Evolutionary conservation across 2,329 filamentous ascomycete genomes (phyloP).

Genomic region (Chaetomium sp.): DNA sequence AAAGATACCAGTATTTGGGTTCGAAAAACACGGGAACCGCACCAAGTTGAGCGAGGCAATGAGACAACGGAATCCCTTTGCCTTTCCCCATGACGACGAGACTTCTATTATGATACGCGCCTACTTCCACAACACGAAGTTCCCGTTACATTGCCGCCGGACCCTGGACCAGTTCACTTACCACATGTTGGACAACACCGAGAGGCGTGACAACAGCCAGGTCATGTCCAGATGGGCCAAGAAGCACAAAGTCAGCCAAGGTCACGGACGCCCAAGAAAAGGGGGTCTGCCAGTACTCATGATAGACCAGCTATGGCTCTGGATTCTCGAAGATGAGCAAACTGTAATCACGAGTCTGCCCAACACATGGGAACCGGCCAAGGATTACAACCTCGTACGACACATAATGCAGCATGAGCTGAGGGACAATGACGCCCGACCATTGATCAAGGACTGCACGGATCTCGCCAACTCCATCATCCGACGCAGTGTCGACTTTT

Average conservation of each 20-base stretch:
- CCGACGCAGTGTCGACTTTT: conserved; percentile 22
- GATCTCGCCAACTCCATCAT: conserved; percentile 23
- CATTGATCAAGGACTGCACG: conserved; percentile 18
- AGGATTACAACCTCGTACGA: conserved; percentile 24
- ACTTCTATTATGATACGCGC: conserved; percentile 14
- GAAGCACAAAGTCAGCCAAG: background rate
- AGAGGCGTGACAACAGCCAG: conserved; percentile 24
- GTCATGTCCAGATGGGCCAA: conserved; percentile 21
- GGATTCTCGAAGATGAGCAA: conserved; percentile 21
- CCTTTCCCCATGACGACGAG: background rate
- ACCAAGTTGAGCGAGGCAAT: conserved; percentile 4
- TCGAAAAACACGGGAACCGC: conserved; percentile 24
- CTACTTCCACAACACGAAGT: conserved; percentile 8
- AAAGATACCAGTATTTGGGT: conserved; percentile 30
- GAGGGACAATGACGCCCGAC: conserved; percentile 22
- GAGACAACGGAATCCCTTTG: background rate
- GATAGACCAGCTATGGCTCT: conserved; percentile 26
- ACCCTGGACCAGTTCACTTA: conserved; percentile 27
- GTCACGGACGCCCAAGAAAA: conserved; percentile 13
- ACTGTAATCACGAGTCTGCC: conserved; percentile 23
- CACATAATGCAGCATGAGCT: conserved; percentile 18
- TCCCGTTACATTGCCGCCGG: conserved; percentile 23
- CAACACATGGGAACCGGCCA: conserved; percentile 20
- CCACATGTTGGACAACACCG: conserved; percentile 26
- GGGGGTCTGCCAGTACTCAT: conserved; percentile 23